Conservation (phyloP, 2,329 filamentous ascomycete species). For the Fusarium drepaniforme region DNA sequence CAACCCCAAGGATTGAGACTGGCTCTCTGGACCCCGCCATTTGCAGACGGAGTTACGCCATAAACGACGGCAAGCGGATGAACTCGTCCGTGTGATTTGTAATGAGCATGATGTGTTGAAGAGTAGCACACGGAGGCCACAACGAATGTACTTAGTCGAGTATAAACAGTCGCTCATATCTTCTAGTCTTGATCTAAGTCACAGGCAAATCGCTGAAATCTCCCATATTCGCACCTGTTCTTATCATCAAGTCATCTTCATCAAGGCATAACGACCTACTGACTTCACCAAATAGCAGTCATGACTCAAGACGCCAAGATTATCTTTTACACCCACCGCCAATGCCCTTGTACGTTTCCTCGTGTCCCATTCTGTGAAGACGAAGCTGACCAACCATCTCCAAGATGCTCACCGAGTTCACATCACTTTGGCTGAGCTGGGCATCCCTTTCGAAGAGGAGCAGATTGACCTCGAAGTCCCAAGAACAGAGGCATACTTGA, state of each 20-base stretch:
- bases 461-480: conserved; percentile 41
- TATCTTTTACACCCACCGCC: not conserved
- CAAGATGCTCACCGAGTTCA: not conserved
- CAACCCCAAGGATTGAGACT: not conserved
- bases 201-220: not conserved
- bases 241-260: not conserved
- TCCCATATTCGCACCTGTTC: not conserved
- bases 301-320: not conserved
- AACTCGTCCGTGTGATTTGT: not conserved
- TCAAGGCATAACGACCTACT: not conserved
- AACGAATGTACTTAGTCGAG: not conserved
- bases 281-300: not conserved
- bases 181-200: not conserved
- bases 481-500: conserved; percentile 42
- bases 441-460: not conserved
- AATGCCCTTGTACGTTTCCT: not conserved
- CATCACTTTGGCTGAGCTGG: not conserved
- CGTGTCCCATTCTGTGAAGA: not conserved
- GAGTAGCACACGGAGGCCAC: not conserved
- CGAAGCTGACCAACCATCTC: not conserved
- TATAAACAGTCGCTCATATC: not conserved
- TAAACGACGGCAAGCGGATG: not conserved
- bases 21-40: not conserved
- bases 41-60: not conserved
- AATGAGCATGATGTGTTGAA: not conserved